phyloP scores from a whole-genome alignment of 2,329 filamentous ascomycete genomes.

The Erysiphe pisi region DNA sequence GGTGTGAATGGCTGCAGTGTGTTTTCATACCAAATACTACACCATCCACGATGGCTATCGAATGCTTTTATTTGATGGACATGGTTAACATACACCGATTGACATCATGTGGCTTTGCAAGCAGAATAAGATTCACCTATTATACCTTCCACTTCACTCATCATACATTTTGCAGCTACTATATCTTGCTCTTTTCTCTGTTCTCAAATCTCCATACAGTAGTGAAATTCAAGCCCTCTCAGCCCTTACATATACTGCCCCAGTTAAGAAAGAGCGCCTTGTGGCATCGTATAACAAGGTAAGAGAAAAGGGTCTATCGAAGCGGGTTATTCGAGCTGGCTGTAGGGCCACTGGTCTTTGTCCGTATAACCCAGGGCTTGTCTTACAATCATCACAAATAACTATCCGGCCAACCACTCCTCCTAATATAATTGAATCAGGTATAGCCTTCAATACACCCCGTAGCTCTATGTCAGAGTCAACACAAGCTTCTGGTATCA shows the following conservation, averaged over 20 bases:
- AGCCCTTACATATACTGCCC: neutral
- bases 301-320: neutral
- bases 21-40: constrained; percentile 22
- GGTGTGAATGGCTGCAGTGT: neutral
- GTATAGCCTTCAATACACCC: neutral
- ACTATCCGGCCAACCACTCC: constrained; percentile 7
- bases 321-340: neutral
- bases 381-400: neutral
- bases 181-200: neutral
- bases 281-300: neutral
- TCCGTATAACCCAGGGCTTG: too few species aligned
- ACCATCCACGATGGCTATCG: neutral
- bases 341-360: neutral
- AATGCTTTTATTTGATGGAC: constrained; percentile 5
- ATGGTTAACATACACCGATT: neutral
- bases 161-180: too few species aligned
- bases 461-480: neutral
- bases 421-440: neutral
- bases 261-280: constrained; percentile 17
- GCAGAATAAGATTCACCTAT: constrained; percentile 2
- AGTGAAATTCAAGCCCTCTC: constrained; percentile 1
- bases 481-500: neutral
- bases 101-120: neutral
- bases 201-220: neutral
- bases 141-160: constrained; percentile 14